Conservation (phyloP, 768 basidiomycete genomes). For the Cyclocybe aegerita region DNA sequence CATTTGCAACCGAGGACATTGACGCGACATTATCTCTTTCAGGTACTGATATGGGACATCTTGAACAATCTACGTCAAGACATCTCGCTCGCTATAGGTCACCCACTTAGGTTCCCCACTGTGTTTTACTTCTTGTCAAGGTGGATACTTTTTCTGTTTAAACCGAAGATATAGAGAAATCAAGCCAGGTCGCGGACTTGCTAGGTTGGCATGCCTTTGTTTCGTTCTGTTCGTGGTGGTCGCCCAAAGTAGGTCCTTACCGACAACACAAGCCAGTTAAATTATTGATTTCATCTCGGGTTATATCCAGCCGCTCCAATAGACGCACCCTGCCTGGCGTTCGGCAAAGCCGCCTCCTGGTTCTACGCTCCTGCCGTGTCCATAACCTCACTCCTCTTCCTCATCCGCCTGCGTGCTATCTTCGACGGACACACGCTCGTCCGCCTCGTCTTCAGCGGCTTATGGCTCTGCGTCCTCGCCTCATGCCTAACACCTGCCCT, state of each 20-base stretch:
- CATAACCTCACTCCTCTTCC: slow-evolving; percentile 33
- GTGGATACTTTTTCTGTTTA: no score
- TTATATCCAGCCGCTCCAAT: slow-evolving; percentile 8
- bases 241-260: no score
- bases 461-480: slow-evolving; percentile 32
- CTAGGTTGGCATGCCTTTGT: no score
- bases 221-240: no score
- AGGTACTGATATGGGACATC: not conserved
- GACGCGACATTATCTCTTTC: not conserved
- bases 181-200: no score
- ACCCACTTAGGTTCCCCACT: no score
- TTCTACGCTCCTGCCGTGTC: slow-evolving; percentile 11
- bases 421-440: slow-evolving; percentile 21
- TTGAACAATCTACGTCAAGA: no score
- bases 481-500: slow-evolving; percentile 25
- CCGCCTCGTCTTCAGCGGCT: slow-evolving; percentile 19
- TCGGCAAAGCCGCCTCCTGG: slow-evolving; percentile 3
- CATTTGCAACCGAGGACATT: no score
- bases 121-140: no score
- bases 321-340: slow-evolving; percentile 4
- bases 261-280: no score
- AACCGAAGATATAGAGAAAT: no score
- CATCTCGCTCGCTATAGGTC: no score
- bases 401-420: slow-evolving; percentile 36
- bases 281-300: not conserved